Percentiles rank a stretch among this genome's conserved stretches.
phyloP scores from a whole-genome alignment of 1,139 yeast genomes.

The Pichia cactophila region DNA sequence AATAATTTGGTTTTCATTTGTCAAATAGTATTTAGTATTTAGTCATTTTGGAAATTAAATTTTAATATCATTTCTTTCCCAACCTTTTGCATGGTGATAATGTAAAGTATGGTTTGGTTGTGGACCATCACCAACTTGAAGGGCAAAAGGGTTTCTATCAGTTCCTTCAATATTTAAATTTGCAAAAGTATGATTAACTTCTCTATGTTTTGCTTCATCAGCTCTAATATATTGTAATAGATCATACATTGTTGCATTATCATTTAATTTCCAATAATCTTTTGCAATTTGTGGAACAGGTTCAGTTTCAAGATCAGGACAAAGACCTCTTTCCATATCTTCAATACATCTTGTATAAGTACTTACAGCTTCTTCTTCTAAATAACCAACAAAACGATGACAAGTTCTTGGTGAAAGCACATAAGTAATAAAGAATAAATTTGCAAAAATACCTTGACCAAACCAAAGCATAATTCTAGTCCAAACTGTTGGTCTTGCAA shows the following conservation, averaged over 20 bases:
- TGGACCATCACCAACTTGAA: conserved; percentile 35
- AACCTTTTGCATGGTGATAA: conserved; percentile 44
- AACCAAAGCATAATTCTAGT: conserved; percentile 49
- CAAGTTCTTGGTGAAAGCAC: conserved; percentile 56
- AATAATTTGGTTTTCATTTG: not conserved
- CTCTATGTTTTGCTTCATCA: conserved; percentile 72
- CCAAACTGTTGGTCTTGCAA: conserved; percentile 58
- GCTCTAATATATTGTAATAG: conserved; percentile 51
- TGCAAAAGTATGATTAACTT: conserved; percentile 70
- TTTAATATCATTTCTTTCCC: conserved; percentile 52
- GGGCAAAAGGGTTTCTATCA: conserved; percentile 67
- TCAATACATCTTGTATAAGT: conserved; percentile 60
- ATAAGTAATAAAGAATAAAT: conserved; percentile 56
- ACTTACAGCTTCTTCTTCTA: conserved; percentile 72
- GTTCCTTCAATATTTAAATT: conserved; percentile 41
- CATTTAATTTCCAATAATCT: conserved; percentile 53
- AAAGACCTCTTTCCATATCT: conserved; percentile 43
- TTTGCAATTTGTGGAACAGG: conserved; percentile 52
- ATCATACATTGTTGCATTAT: conserved; percentile 50
- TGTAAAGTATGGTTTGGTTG: conserved; percentile 53
- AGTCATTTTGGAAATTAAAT: not conserved
- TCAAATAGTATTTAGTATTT: no score
- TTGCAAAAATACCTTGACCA: conserved; percentile 70
- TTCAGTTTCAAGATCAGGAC: conserved; percentile 41
- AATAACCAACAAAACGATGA: conserved; percentile 71